Evolutionary conservation across 2,329 filamentous ascomycete genomes (phyloP).

Genomic region (Aspergillus latus): DNA sequence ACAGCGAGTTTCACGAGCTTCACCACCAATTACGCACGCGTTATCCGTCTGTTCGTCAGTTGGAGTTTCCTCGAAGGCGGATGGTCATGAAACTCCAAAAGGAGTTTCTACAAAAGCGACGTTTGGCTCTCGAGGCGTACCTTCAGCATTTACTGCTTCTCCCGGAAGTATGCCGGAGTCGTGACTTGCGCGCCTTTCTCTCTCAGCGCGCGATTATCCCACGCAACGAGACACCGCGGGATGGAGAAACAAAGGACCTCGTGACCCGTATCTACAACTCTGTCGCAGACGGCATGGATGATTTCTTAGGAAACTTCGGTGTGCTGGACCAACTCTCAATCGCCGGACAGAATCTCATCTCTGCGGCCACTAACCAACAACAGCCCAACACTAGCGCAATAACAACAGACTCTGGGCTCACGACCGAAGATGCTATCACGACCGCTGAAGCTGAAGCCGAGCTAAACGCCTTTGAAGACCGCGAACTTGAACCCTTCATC

Average conservation of each 20-base stretch:
- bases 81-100: slow-evolving; percentile 96
- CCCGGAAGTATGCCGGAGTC: slow-evolving; percentile 90
- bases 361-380: slow-evolving; percentile 55
- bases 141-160: slow-evolving; percentile 76
- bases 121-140: slow-evolving; percentile 80
- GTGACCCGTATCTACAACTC: slow-evolving; percentile 95
- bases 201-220: slow-evolving; percentile 80
- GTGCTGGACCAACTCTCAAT: slow-evolving; percentile 91
- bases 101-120: slow-evolving; percentile 89
- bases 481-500: slow-evolving; percentile 89
- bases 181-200: slow-evolving; percentile 87
- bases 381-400: slow-evolving; percentile 48
- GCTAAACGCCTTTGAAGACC: slow-evolving; percentile 86
- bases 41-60: slow-evolving; percentile 81
- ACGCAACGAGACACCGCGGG: slow-evolving; percentile 57
- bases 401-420: slow-evolving; percentile 44
- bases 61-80: slow-evolving; percentile 88
- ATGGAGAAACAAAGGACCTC: slow-evolving; percentile 73
- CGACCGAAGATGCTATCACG: slow-evolving; percentile 51
- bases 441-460: slow-evolving; percentile 85
- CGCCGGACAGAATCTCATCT: slow-evolving; percentile 79
- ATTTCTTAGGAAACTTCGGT: slow-evolving; percentile 93
- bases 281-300: slow-evolving; percentile 96
- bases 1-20: slow-evolving; percentile 95
- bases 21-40: slow-evolving; percentile 82